Evolutionary conservation across 345 rosid species (phyloP).

Genomic region (Bruguiera sexangula): DNA sequence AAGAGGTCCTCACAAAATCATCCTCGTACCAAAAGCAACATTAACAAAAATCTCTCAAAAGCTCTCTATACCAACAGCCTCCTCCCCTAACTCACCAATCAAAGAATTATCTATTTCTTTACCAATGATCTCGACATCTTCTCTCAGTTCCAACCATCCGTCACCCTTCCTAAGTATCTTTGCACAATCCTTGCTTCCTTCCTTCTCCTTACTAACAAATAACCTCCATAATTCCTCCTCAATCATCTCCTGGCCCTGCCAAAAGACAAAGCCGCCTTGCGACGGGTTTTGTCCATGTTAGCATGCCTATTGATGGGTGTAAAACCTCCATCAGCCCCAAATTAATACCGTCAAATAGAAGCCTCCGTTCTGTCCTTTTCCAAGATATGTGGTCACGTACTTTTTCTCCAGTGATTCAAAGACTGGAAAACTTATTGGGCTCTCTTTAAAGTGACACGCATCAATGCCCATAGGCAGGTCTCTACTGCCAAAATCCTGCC

Average conservation of each 20-base stretch:
- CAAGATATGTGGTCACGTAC: constrained; percentile 58
- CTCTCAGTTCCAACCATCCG: constrained; percentile 50
- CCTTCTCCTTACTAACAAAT: constrained; percentile 44
- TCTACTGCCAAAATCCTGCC: constrained; percentile 42
- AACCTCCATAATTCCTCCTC: constrained; percentile 52
- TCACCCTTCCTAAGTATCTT: constrained; percentile 44
- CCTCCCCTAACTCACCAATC: constrained; percentile 62
- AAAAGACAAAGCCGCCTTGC: constrained; percentile 37
- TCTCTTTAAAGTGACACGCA: constrained; percentile 29
- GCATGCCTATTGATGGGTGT: constrained; percentile 37
- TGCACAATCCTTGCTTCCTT: constrained; percentile 30
- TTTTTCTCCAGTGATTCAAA: constrained; percentile 78
- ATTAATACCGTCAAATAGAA: constrained; percentile 66
- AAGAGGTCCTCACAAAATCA: no score
- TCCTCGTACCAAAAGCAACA: no score
- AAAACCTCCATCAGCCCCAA: constrained; percentile 43
- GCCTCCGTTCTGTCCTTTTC: constrained; percentile 67
- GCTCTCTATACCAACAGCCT: constrained; percentile 43
- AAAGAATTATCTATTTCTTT: constrained; percentile 61
- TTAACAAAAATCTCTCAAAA: constrained; percentile 13
- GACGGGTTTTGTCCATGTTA: constrained; percentile 46
- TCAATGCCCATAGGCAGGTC: constrained; percentile 19
- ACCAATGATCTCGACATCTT: constrained; percentile 50
- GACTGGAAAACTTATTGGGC: constrained; percentile 35
- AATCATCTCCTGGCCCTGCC: constrained; percentile 24